A percentile compares a stretch with the other conserved stretches of the same genome.
Conservation (phyloP, 306 rosid species). For the Carpinus fangiana region DNA sequence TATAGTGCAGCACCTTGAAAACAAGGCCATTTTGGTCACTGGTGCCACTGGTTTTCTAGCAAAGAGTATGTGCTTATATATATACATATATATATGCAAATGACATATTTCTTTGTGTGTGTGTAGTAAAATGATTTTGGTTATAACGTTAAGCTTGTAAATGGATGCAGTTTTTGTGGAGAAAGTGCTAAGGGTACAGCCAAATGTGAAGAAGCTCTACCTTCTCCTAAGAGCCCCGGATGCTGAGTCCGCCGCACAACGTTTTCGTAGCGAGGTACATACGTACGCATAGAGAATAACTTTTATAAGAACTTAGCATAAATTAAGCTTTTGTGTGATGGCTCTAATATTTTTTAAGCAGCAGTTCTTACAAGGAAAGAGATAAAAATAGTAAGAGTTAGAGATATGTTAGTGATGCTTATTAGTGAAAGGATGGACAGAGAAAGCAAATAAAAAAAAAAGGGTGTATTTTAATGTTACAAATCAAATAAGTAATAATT, state of each 20-base stretch:
- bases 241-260: conserved; percentile 48
- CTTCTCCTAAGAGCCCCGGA: conserved; percentile 70
- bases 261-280: conserved; percentile 60
- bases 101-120: not conserved
- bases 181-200: conserved; percentile 78
- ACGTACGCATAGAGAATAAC: no score
- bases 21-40: conserved; percentile 57
- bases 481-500: no score
- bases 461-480: no score
- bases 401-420: not conserved
- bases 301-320: no score
- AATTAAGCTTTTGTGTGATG: no score
- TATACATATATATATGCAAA: no score
- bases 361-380: not conserved
- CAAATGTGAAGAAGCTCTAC: conserved; percentile 72
- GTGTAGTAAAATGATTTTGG: no score
- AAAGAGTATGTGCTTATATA: conserved; percentile 40
- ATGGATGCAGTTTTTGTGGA: conserved; percentile 61
- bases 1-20: conserved; percentile 44
- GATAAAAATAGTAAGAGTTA: not conserved
- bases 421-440: not conserved
- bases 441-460: not conserved
- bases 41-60: conserved; percentile 84
- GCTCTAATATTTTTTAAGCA: no score
- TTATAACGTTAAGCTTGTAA: no score